Evolutionary conservation across 2,329 filamentous ascomycete genomes (phyloP).

Genomic region (Talaromyces sp.): DNA sequence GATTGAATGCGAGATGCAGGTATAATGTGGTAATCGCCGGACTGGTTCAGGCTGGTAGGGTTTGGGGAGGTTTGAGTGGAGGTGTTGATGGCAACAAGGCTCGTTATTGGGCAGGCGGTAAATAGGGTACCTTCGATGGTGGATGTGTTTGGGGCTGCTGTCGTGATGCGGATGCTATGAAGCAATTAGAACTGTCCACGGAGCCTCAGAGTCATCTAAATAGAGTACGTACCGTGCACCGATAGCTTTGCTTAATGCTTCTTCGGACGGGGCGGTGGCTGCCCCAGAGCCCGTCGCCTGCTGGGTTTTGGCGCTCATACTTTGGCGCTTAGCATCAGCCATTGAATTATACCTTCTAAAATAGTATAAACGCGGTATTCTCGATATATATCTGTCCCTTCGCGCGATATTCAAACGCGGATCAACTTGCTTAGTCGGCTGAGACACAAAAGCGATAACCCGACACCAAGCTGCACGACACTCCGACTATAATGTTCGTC

Average conservation of each 20-base stretch:
- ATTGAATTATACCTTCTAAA: slow-evolving; percentile 33
- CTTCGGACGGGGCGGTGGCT: slow-evolving; percentile 52
- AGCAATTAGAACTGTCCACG: neutral
- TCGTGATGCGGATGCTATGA: slow-evolving; percentile 58
- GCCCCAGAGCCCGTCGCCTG: slow-evolving; percentile 37
- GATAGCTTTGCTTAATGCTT: slow-evolving; percentile 59
- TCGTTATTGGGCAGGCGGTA: slow-evolving; percentile 60
- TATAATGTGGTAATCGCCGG: slow-evolving; percentile 61
- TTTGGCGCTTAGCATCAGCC: slow-evolving; percentile 61
- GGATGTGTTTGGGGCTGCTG: slow-evolving; percentile 49
- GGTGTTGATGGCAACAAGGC: slow-evolving; percentile 61
- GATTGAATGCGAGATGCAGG: slow-evolving; percentile 59
- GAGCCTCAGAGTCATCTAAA: neutral
- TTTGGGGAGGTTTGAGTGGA: slow-evolving; percentile 44
- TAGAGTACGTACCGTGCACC: slow-evolving; percentile 57
- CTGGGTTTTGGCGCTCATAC: slow-evolving; percentile 52
- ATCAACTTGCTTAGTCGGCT: neutral
- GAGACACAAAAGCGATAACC: neutral
- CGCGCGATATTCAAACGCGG: neutral
- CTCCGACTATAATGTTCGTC: neutral
- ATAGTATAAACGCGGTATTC: too few species aligned
- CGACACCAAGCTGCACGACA: neutral
- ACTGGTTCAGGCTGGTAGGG: slow-evolving; percentile 34
- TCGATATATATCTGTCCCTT: neutral
- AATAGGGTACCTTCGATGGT: slow-evolving; percentile 63